A percentile compares a stretch with the other conserved stretches of the same genome.
These are phyloP conservation scores for Saturnispora kantuleensis DNA, from an alignment of 805 yeast genomes.

Conservation along the genomic window DNA sequence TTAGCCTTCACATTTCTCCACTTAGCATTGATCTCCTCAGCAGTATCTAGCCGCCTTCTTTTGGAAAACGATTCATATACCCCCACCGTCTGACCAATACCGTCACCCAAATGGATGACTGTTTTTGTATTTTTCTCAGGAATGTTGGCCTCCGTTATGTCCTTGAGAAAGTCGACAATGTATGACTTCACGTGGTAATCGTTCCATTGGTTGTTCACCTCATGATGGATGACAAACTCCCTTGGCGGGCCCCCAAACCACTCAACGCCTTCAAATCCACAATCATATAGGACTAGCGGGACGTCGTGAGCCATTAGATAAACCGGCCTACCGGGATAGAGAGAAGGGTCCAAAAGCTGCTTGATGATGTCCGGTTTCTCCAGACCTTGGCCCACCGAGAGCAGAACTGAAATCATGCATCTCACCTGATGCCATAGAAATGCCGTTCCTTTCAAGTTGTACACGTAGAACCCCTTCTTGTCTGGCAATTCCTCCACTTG, in stretches of 20 bases:
- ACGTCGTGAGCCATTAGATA: slow-evolving; percentile 86
- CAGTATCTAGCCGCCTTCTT: slow-evolving; percentile 52
- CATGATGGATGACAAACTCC: slow-evolving; percentile 32
- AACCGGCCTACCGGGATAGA: slow-evolving; percentile 56
- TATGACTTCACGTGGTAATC: slow-evolving; percentile 49
- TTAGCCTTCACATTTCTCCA: slow-evolving; percentile 38
- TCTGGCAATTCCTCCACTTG: slow-evolving; percentile 16
- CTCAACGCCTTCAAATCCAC: slow-evolving; percentile 52
- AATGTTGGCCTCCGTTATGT: slow-evolving; percentile 27
- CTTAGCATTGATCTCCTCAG: slow-evolving; percentile 59
- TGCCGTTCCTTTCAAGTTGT: slow-evolving; percentile 80
- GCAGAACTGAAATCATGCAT: slow-evolving; percentile 80
- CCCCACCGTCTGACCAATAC: slow-evolving; percentile 51
- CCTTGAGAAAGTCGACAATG: slow-evolving; percentile 41
- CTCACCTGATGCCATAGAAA: slow-evolving; percentile 98
- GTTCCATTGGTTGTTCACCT: slow-evolving; percentile 41
- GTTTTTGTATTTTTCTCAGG: slow-evolving; percentile 10
- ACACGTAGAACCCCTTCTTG: slow-evolving; percentile 40
- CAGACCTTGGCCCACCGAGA: slow-evolving; percentile 68
- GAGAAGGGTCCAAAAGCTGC: slow-evolving; percentile 47
- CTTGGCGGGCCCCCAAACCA: slow-evolving; percentile 42
- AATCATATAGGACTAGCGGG: slow-evolving; percentile 81
- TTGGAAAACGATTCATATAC: slow-evolving; percentile 48
- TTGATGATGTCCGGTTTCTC: slow-evolving; percentile 53
- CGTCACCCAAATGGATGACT: slow-evolving; percentile 58